Conservation (phyloP, 441 rosid species). For the Brassica balearica region DNA sequence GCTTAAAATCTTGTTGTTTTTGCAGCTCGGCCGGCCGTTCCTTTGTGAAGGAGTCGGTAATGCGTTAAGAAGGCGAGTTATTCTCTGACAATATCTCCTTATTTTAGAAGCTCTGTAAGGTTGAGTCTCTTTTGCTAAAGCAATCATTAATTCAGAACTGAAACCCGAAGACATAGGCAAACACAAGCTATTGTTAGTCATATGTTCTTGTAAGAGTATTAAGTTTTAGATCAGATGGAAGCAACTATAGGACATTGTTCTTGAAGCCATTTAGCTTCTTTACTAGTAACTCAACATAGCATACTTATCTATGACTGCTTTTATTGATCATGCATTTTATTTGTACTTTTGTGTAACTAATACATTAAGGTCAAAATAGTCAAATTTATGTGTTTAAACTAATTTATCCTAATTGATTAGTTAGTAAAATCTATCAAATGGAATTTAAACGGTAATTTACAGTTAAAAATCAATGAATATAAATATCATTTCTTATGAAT, state of each 20-base stretch:
- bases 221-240: slow-evolving; percentile 40
- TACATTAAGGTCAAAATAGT: slow-evolving; percentile 17
- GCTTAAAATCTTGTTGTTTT: slow-evolving; percentile 23
- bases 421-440: too few species aligned
- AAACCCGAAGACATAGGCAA: slow-evolving; percentile 22
- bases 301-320: slow-evolving; percentile 2
- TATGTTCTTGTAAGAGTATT: slow-evolving; percentile 34
- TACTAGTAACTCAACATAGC: neutral
- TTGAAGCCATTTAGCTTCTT: slow-evolving; percentile 20
- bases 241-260: slow-evolving; percentile 37
- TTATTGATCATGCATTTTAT: slow-evolving; percentile 28
- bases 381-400: neutral
- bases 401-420: neutral
- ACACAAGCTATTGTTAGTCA: slow-evolving; percentile 14
- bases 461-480: too few species aligned
- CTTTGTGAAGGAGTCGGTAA: slow-evolving; percentile 83
- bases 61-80: slow-evolving; percentile 59
- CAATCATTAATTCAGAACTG: slow-evolving; percentile 21
- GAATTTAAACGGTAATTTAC: too few species aligned
- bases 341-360: slow-evolving; percentile 13
- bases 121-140: slow-evolving; percentile 29
- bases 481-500: too few species aligned
- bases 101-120: slow-evolving; percentile 31
- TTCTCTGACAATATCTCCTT: slow-evolving; percentile 31
- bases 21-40: slow-evolving; percentile 93